Conservation (phyloP, 768 basidiomycete genomes). For the Postia placenta region DNA sequence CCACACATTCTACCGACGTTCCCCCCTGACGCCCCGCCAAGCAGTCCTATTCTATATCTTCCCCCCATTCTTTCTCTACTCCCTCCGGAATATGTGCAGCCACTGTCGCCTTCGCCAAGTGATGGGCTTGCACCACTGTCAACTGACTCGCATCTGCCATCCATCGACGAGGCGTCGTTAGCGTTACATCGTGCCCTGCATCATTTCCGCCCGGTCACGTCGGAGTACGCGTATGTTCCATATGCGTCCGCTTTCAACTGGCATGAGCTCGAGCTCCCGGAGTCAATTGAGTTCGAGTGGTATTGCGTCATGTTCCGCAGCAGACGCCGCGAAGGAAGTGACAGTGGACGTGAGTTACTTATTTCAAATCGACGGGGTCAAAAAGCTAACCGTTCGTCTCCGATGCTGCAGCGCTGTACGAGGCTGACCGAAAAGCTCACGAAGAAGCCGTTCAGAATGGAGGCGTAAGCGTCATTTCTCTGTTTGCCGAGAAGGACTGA, state of each 20-base stretch:
- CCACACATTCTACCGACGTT: conserved; percentile 57
- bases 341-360: conserved; percentile 52
- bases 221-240: conserved; percentile 53
- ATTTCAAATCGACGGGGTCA: too few relatives aligned
- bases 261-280: conserved; percentile 60
- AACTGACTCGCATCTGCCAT: conserved; percentile 73
- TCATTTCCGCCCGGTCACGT: conserved; percentile 54
- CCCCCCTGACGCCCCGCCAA: conserved; percentile 31
- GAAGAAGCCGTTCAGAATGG: conserved; percentile 89
- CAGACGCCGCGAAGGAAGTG: conserved; percentile 63
- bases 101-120: conserved; percentile 14
- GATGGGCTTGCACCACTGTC: conserved; percentile 35
- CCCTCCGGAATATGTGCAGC: conserved; percentile 35
- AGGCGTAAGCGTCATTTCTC: conserved; percentile 45
- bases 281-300: conserved; percentile 78
- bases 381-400: not conserved
- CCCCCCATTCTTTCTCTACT: conserved; percentile 81
- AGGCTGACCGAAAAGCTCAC: conserved; percentile 82
- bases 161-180: conserved; percentile 80
- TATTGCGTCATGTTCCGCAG: conserved; percentile 91
- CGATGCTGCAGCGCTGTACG: conserved; percentile 62
- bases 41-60: conserved; percentile 63
- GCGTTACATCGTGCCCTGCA: conserved; percentile 85
- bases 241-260: conserved; percentile 90
- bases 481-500: not conserved